A percentile compares a stretch with the other conserved stretches of the same genome.
phyloP scores from a whole-genome alignment of 164 flowering plant species.

The Buxus sempervirens region DNA sequence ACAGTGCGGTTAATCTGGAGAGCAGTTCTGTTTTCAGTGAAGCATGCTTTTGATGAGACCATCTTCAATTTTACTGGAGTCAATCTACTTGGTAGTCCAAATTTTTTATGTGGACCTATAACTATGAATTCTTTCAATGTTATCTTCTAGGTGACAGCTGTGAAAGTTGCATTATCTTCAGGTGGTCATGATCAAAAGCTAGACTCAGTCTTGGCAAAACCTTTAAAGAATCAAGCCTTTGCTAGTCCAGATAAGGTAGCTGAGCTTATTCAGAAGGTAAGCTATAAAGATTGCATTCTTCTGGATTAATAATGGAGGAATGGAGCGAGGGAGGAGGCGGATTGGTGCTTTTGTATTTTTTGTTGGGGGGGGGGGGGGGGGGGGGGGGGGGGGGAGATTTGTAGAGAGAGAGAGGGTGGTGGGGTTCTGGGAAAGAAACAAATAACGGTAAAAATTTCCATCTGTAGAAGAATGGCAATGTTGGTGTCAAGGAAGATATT shows the following conservation, averaged over 20 bases:
- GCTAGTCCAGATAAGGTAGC: slow-evolving; percentile 92
- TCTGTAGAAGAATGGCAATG: not conserved
- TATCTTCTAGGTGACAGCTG: slow-evolving; percentile 75
- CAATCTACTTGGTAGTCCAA: not conserved
- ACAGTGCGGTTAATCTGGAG: not conserved
- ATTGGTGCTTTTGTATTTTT: not conserved
- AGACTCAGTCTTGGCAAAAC: slow-evolving; percentile 59
- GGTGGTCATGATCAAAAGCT: slow-evolving; percentile 58
- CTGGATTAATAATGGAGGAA: too few species aligned
- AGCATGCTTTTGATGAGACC: not conserved
- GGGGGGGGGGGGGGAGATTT: not conserved
- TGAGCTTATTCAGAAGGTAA: slow-evolving; percentile 91
- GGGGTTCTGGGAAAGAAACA: too few species aligned
- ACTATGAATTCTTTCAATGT: not conserved
- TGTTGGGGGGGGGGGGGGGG: too few species aligned
- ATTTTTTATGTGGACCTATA: not conserved
- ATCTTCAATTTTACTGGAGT: not conserved
- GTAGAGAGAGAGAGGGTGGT: too few species aligned
- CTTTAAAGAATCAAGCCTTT: slow-evolving; percentile 91
- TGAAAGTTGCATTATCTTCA: slow-evolving; percentile 81
- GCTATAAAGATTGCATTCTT: not conserved
- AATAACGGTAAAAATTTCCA: not conserved
- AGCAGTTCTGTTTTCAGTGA: not conserved
- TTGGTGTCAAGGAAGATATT: not conserved
- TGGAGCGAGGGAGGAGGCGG: too few species aligned